phyloP scores from a whole-genome alignment of 192 early-diverging fungal genomes.

The Entophlyctis luteolus region DNA sequence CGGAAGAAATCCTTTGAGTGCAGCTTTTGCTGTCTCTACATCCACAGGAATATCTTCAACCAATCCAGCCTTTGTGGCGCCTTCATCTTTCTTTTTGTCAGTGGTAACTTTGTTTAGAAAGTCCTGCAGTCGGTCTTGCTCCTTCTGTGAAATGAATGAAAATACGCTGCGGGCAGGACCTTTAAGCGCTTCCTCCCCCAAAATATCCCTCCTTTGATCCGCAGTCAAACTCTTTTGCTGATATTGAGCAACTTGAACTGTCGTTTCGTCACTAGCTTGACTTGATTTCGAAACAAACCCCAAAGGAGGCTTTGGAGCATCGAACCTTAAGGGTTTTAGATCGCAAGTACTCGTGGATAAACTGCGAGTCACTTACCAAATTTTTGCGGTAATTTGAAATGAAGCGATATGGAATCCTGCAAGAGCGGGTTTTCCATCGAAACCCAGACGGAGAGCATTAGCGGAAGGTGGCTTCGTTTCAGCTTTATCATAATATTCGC shows the following conservation, averaged over 20 bases:
- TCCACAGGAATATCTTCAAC: constrained; percentile 47
- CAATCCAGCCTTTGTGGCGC: background rate
- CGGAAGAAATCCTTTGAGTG: constrained; percentile 76
- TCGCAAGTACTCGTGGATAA: background rate
- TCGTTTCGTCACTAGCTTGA: background rate
- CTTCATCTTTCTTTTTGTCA: background rate
- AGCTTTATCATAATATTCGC: background rate
- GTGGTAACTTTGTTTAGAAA: constrained; percentile 31
- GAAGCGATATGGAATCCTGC: constrained; percentile 49
- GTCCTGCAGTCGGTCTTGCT: constrained; percentile 61
- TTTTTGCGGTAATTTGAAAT: constrained; percentile 29
- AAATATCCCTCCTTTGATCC: constrained; percentile 57
- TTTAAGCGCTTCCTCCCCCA: constrained; percentile 68
- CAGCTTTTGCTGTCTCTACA: constrained; percentile 60
- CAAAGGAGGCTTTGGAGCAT: constrained; percentile 36
- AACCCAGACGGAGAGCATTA: constrained; percentile 9
- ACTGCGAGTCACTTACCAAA: constrained; percentile 39
- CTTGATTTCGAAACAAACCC: constrained; percentile 33
- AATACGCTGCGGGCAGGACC: constrained; percentile 69
- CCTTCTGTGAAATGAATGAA: constrained; percentile 59
- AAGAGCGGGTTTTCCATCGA: constrained; percentile 56
- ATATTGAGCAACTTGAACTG: constrained; percentile 1
- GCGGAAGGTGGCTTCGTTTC: background rate
- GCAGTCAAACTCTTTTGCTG: constrained; percentile 28
- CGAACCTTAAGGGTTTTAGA: constrained; percentile 17